These are phyloP conservation scores for Globisporangium emineosum DNA, from an alignment of 352 stramenopile genomes.

Conservation along the genomic window DNA sequence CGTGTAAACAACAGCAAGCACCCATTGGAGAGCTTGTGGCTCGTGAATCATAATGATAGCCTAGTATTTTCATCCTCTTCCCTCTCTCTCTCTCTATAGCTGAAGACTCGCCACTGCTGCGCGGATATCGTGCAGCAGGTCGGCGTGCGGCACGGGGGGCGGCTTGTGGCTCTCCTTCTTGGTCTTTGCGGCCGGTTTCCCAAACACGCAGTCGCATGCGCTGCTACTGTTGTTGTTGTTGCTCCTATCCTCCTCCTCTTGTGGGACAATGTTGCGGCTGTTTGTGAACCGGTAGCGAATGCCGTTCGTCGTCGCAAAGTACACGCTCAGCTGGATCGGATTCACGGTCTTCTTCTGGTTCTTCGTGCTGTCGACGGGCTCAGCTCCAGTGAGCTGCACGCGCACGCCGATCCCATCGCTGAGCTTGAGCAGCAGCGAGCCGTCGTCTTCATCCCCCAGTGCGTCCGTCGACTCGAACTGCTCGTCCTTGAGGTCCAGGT, in stretches of 20 bases:
- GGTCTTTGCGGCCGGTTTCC: constrained; percentile 21
- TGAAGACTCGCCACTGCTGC: constrained; percentile 40
- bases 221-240: not conserved
- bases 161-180: constrained; percentile 12
- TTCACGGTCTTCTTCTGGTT: not conserved
- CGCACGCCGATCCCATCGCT: constrained; percentile 48
- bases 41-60: not conserved
- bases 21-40: not conserved
- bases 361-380: not conserved
- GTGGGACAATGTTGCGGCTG: constrained; percentile 35
- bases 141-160: constrained; percentile 21
- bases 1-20: not conserved
- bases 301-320: constrained; percentile 32
- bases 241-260: not conserved
- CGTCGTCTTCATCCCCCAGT: constrained; percentile 38
- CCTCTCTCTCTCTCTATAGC: not conserved
- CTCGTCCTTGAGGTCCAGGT: constrained; percentile 42
- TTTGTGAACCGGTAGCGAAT: constrained; percentile 53
- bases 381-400: constrained; percentile 22
- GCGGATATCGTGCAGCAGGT: constrained; percentile 40
- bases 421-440: constrained; percentile 42
- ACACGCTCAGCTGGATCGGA: constrained; percentile 42
- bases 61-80: not conserved
- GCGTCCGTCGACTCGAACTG: constrained; percentile 24
- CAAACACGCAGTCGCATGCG: constrained; percentile 42